Evolutionary conservation across 371 early-diverging fungal genomes (phyloP).

Genomic region (Conidiobolus incongruus): DNA sequence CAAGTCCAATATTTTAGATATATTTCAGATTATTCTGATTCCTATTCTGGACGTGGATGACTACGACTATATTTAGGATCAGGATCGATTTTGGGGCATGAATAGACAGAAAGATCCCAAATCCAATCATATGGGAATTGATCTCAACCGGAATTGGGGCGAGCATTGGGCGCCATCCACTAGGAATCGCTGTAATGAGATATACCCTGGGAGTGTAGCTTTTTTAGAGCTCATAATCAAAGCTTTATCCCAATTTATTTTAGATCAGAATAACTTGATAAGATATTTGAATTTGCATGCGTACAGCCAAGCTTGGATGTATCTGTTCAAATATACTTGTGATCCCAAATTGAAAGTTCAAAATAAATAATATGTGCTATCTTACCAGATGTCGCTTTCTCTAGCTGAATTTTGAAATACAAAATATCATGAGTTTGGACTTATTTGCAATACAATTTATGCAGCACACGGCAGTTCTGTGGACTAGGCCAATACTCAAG

Average conservation of each 20-base stretch:
- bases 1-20: too few relatives aligned
- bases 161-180: not conserved
- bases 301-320: not conserved
- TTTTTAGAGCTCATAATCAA: not conserved
- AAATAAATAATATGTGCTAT: too few relatives aligned
- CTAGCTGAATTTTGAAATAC: too few relatives aligned
- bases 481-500: slow-evolving; percentile 14
- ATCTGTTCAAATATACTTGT: not conserved
- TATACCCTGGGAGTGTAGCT: not conserved
- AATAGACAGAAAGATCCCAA: slow-evolving; percentile 10
- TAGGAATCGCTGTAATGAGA: not conserved
- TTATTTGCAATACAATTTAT: slow-evolving; percentile 20
- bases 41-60: not conserved
- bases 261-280: not conserved
- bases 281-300: not conserved
- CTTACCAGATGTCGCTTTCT: not conserved
- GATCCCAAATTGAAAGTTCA: not conserved
- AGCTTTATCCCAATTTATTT: not conserved
- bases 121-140: not conserved
- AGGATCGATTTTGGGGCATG: slow-evolving; percentile 30
- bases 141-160: not conserved
- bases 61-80: slow-evolving; percentile 20
- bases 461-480: slow-evolving; percentile 15
- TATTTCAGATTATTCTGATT: too few relatives aligned
- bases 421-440: not conserved